Evolutionary conservation across 495 filamentous ascomycete genomes (phyloP).

Genomic region (Stereocaulon alpinum): DNA sequence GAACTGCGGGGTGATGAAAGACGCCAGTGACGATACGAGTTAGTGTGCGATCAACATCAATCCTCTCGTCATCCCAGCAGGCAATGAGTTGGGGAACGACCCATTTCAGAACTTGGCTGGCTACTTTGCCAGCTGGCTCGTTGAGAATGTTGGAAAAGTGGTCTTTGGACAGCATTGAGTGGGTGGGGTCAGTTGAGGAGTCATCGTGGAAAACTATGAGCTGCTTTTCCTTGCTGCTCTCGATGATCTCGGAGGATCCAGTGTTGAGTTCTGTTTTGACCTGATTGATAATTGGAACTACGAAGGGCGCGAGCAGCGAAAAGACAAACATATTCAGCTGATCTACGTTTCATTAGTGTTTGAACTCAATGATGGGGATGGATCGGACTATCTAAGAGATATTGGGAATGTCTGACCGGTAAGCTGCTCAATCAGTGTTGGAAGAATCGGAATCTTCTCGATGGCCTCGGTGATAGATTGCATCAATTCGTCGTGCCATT

Average conservation of each 20-base stretch:
- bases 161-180: conserved; percentile 94
- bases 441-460: conserved; percentile 69
- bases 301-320: conserved; percentile 70
- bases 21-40: conserved; percentile 68
- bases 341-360: conserved; percentile 20
- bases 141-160: conserved; percentile 85
- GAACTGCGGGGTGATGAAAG: conserved; percentile 78
- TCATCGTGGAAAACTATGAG: conserved; percentile 78
- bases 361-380: background rate
- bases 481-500: conserved; percentile 83
- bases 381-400: background rate
- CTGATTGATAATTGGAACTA: conserved; percentile 75
- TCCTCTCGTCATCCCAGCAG: conserved; percentile 67
- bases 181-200: conserved; percentile 64
- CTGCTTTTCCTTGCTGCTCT: conserved; percentile 67
- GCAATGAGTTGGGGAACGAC: conserved; percentile 76
- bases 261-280: conserved; percentile 74
- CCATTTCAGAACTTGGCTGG: conserved; percentile 67
- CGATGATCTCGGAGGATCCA: conserved; percentile 77
- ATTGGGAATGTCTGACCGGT: conserved; percentile 43
- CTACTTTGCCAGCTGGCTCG: conserved; percentile 74
- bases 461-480: conserved; percentile 64
- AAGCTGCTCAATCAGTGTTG: conserved; percentile 67
- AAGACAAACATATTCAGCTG: conserved; percentile 76
- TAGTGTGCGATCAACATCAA: conserved; percentile 55